phyloP scores from a whole-genome alignment of 768 basidiomycete species.

The Pholiota molesta region DNA sequence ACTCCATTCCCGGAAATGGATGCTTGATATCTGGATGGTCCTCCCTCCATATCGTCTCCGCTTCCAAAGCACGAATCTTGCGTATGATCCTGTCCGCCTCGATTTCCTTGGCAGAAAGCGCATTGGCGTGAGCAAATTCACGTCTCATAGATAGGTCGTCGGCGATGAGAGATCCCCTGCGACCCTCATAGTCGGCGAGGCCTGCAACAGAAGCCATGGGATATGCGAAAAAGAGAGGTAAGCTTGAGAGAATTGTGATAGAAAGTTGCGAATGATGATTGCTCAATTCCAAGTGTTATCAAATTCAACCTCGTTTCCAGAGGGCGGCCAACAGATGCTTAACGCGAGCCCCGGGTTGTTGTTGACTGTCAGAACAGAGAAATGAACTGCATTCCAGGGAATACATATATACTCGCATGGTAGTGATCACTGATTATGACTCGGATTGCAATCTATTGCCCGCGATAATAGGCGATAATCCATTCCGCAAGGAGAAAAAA shows the following conservation, averaged over 20 bases:
- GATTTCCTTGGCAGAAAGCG: conserved; percentile 40
- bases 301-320: neutral
- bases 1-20: conserved; percentile 79
- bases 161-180: conserved; percentile 38
- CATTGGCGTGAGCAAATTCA: conserved; percentile 38
- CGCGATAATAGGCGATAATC: no score
- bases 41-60: conserved; percentile 57
- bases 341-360: neutral
- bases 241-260: neutral
- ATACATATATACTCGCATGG: no score
- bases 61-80: conserved; percentile 56
- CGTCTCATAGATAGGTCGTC: conserved; percentile 53
- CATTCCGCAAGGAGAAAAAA: no score
- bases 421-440: no score
- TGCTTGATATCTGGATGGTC: conserved; percentile 58
- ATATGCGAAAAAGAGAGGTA: neutral
- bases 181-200: conserved; percentile 32
- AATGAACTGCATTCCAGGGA: neutral
- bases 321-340: neutral
- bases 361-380: neutral
- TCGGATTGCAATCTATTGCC: no score
- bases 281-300: neutral
- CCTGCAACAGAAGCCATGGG: neutral
- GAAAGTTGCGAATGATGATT: neutral
- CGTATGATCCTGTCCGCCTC: conserved; percentile 62